A percentile compares a stretch with the other conserved stretches of the same genome.
Evolutionary conservation across 2,329 filamentous ascomycete genomes (phyloP).

Genomic region (Colletotrichum sp.): DNA sequence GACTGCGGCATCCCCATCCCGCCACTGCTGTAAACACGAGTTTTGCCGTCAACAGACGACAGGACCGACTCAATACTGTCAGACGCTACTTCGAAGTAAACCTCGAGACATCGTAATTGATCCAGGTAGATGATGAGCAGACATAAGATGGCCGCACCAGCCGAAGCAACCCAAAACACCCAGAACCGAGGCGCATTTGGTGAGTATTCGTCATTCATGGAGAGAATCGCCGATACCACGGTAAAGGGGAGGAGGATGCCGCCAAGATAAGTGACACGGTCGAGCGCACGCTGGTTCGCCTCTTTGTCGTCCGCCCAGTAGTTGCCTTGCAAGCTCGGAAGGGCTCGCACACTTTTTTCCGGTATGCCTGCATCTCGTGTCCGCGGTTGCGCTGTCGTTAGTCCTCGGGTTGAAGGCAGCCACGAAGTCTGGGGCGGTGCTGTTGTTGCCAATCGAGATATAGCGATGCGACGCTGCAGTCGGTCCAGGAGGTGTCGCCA

Average conservation of each 20-base stretch:
- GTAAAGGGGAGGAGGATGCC: slow-evolving; percentile 53
- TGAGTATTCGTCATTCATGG: slow-evolving; percentile 49
- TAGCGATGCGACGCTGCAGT: slow-evolving; percentile 27
- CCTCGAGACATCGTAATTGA: slow-evolving; percentile 47
- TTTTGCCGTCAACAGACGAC: not conserved
- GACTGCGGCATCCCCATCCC: slow-evolving; percentile 32
- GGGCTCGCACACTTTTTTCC: not conserved
- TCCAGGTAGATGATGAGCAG: slow-evolving; percentile 54
- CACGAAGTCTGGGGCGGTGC: slow-evolving; percentile 24
- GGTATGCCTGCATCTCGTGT: not conserved
- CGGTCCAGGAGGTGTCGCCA: slow-evolving; percentile 37
- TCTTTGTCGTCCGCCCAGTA: slow-evolving; percentile 22
- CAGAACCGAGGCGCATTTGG: slow-evolving; percentile 47
- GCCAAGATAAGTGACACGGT: slow-evolving; percentile 55
- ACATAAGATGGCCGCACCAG: slow-evolving; percentile 41
- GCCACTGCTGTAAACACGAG: not conserved
- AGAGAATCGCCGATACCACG: slow-evolving; percentile 51
- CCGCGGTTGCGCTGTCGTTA: not conserved
- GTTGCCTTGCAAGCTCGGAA: not conserved
- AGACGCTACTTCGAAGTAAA: slow-evolving; percentile 49
- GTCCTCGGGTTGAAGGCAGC: slow-evolving; percentile 17
- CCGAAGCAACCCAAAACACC: slow-evolving; percentile 52
- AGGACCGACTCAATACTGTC: slow-evolving; percentile 25
- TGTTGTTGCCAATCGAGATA: slow-evolving; percentile 2
- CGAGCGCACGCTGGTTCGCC: slow-evolving; percentile 44